A percentile compares a stretch with the other conserved stretches of the same genome.
Evolutionary conservation across 2,329 filamentous ascomycete species (phyloP).

Genomic region (Fusarium mangiferae): DNA sequence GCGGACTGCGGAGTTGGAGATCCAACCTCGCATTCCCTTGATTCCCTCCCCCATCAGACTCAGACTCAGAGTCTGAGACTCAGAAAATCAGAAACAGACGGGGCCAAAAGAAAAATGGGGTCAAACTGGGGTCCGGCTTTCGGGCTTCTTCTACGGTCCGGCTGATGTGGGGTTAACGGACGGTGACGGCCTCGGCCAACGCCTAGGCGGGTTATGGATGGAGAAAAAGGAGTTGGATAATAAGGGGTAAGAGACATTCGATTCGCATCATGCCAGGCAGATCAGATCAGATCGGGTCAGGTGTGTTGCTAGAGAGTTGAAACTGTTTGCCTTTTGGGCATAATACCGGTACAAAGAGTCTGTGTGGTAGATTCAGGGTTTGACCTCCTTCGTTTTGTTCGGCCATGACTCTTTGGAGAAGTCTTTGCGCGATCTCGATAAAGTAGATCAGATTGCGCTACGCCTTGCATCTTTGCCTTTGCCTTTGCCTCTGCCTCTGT

Average conservation of each 20-base stretch:
- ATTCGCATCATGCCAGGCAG: background rate
- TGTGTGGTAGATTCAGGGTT: background rate
- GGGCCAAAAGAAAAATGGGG: background rate
- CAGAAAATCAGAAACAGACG: background rate
- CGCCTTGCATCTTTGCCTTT: background rate
- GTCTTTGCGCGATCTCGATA: background rate
- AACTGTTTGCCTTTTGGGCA: background rate
- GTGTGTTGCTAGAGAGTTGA: slow-evolving; percentile 1
- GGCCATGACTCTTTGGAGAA: slow-evolving; percentile 9
- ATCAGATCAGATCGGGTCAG: background rate
- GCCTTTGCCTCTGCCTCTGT: background rate
- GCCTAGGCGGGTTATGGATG: background rate
- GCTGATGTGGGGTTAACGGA: slow-evolving; percentile 16
- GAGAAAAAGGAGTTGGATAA: background rate
- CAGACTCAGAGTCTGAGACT: background rate
- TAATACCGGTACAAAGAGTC: background rate
- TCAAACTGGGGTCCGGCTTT: slow-evolving; percentile 39
- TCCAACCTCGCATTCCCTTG: background rate
- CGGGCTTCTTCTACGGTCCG: slow-evolving; percentile 45
- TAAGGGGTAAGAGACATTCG: slow-evolving; percentile 1
- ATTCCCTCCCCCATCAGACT: background rate
- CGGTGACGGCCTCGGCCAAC: slow-evolving; percentile 9
- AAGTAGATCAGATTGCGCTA: background rate
- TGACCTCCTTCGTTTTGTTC: background rate
- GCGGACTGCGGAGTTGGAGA: slow-evolving; percentile 33